Conservation (phyloP, 495 filamentous ascomycete species). For the Hypoxylon subgilvum region DNA sequence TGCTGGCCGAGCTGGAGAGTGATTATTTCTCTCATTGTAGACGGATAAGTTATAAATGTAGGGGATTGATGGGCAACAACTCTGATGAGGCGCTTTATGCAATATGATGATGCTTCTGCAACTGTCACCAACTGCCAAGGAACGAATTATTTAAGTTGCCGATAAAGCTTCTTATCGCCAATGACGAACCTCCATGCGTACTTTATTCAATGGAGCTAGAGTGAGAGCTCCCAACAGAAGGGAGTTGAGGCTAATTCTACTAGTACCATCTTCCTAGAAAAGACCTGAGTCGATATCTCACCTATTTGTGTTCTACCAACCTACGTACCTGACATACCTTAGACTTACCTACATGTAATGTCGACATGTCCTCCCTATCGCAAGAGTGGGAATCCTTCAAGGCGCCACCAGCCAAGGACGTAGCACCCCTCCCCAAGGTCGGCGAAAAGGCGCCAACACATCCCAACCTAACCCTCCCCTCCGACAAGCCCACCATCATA, state of each 20-base stretch:
- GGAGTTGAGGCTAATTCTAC: too few relatives aligned
- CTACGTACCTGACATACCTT: too few relatives aligned
- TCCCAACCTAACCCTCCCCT: conserved; percentile 51
- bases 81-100: conserved; percentile 2
- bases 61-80: too few relatives aligned
- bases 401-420: conserved; percentile 39
- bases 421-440: conserved; percentile 48
- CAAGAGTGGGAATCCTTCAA: conserved; percentile 45
- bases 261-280: too few relatives aligned
- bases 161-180: conserved; percentile 13
- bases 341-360: too few relatives aligned
- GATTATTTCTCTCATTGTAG: conserved; percentile 89
- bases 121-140: conserved; percentile 12
- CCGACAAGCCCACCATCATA: conserved; percentile 57
- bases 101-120: conserved; percentile 11
- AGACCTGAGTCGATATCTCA: too few relatives aligned
- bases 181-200: too few relatives aligned
- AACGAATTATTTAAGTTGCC: conserved; percentile 8
- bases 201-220: too few relatives aligned
- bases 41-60: not conserved
- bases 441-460: conserved; percentile 57
- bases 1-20: conserved; percentile 92
- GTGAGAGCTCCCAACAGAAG: too few relatives aligned
- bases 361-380: conserved; percentile 13
- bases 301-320: too few relatives aligned